Evolutionary conservation across 345 rosid genomes (phyloP), one percentile per base, ranked within the genome.

Genomic region (Leavenworthia alabamica): DNA sequence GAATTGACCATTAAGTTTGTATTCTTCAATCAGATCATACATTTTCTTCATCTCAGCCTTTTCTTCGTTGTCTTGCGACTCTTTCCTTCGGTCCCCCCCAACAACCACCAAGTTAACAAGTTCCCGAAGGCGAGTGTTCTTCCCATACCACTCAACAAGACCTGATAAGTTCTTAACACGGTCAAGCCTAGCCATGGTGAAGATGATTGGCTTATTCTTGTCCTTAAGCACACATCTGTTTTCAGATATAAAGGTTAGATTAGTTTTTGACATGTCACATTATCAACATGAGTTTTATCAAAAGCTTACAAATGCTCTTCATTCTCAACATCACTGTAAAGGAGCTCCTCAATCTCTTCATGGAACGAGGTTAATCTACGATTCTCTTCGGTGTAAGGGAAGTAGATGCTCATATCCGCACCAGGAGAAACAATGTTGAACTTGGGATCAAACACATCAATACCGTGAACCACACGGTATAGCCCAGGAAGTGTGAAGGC

Each of bases 161-260:
- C 96, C 96, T 0, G 83, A 10, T 44, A 90, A 72, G 63, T 90
- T 90, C 81, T 90, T 90, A 0, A 90, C 96, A 24, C 93, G 83
- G 71, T 90, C 96, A 62, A 90, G 79, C 80, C 97, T 81, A 14
- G 95, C 95, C 97, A 90, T 90, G 24, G 95, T 87, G 77, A 90
- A 90, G 8, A 90, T 41, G 37, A 90, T 83, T 10, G 95, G 92
- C 85, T 86, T 86, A 23, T 31, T 84, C 58, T 79, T 76, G 65
- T 86, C 95, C 40, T 81, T 84, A 28, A 86, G 77, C 44, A 89
- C 89, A 40, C 95, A 84, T 65, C 96, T 89, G 79, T 56, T 19
- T 14, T 4, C 24, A 2, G 7, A 19, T 9, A 49, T 35, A 27
- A 45, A 42, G 22, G 16, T 50, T 50, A 26, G 16, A 14, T 57